Evolutionary conservation across 192 early-diverging fungal species (phyloP), one percentile per base, ranked within the genome.

Genomic region (Pilaira anomala): DNA sequence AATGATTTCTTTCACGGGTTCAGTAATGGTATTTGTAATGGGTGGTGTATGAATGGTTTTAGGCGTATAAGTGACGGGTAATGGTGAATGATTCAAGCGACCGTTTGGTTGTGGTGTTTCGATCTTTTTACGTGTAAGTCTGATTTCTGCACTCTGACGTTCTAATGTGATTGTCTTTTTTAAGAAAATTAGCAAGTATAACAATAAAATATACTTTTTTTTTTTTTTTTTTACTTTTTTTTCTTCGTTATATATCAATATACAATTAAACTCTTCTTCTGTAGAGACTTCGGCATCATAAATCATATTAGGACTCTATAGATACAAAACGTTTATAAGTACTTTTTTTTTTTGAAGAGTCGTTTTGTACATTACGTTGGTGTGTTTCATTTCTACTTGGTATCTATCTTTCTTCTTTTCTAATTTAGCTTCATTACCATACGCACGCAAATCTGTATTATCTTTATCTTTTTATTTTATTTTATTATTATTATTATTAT

Each of bases 101-200:
- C 33, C 33, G 5, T 36, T 36, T 36, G 33, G 33, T 36, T 36
- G 33, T 36, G 33, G 33, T 36, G 33, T 36, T 56, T 84, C 78
- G 44, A 72, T 63, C 55, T 79, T 71, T 50, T 76, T 54, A 33
- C 52, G 52, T 54, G 52, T 29, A 54, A 54, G 52, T n/a, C 26
- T 54, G 29, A 54, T 54, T 8, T 29, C 52, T 3, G 52, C 52
- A 54, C 52, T 28, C 16, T 29, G 26, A 33, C 52, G 52, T 54
- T 54, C 52, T 29, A 54, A 29, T 54, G 26, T 54, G 29, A 54
- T 29, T n/a, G 26, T 54, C 52, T 54, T 51, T n/a, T n/a, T n/a
- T n/a, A n/a, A n/a, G n/a, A n/a, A n/a, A n/a, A n/a, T n/a, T n/a
- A n/a, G n/a, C n/a, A n/a, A 36, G 33, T 36, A 5, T 9, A 1